These are phyloP conservation scores for Tuber calosporum DNA, from an alignment of 495 filamentous ascomycete genomes.

Conservation along the genomic window DNA sequence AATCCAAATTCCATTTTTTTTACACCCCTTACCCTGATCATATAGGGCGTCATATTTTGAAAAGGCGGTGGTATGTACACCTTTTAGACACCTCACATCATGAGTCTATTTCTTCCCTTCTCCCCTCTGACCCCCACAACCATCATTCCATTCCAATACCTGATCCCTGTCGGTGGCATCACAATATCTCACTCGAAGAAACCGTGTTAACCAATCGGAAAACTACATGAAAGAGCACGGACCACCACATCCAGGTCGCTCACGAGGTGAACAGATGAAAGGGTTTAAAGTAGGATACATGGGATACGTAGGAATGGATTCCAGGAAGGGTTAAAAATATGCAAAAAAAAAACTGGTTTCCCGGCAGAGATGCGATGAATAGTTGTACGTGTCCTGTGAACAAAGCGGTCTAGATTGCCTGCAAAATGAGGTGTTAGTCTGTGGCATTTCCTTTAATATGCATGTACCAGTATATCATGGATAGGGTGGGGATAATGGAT, in stretches of 20 bases:
- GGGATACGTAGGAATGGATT: neutral
- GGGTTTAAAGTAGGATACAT: neutral
- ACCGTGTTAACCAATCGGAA: neutral
- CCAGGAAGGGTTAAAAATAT: conserved; percentile 4
- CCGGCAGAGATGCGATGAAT: conserved; percentile 1
- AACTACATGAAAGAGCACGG: conserved; percentile 2
- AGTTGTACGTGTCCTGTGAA: neutral
- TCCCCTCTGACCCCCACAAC: neutral
- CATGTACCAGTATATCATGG: neutral
- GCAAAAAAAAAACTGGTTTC: neutral
- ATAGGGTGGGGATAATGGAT: neutral
- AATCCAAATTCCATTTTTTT: too few species aligned
- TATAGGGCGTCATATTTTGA: too few species aligned
- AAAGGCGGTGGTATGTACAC: too few species aligned
- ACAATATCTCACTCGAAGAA: neutral
- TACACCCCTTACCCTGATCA: too few species aligned
- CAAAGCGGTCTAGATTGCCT: neutral
- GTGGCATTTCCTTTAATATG: neutral
- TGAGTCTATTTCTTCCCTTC: neutral
- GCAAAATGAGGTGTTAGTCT: neutral
- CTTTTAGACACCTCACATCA: too few species aligned
- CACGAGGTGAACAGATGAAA: neutral
- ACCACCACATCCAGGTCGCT: neutral
- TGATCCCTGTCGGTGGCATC: neutral
- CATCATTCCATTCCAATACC: neutral